phyloP scores from a whole-genome alignment of 2,329 filamentous ascomycete genomes.

The Aspergillus candidus region DNA sequence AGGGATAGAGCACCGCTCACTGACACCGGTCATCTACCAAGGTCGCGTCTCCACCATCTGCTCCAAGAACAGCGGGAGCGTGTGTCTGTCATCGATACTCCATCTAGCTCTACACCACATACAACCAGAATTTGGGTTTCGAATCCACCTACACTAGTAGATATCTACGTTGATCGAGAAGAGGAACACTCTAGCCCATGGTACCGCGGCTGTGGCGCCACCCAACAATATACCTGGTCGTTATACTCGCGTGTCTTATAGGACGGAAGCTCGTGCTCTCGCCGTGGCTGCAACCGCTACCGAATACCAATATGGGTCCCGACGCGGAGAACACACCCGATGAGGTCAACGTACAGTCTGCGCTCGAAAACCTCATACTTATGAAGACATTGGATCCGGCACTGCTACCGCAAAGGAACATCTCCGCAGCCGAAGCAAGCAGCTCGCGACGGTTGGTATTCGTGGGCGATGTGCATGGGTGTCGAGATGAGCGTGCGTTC shows the following conservation, averaged over 20 bases:
- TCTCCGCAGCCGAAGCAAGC: slow-evolving; percentile 8
- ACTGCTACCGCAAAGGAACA: slow-evolving; percentile 37
- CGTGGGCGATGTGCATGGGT: slow-evolving; percentile 90
- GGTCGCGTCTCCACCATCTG: too few species aligned
- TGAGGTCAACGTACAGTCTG: too few species aligned
- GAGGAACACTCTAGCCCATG: slow-evolving; percentile 10
- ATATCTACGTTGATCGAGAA: too few species aligned
- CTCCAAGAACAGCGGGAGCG: too few species aligned
- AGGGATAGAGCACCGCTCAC: too few species aligned
- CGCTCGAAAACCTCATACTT: slow-evolving; percentile 46
- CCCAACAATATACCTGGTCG: slow-evolving; percentile 28
- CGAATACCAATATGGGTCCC: too few species aligned
- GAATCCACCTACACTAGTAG: too few species aligned
- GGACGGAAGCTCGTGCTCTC: slow-evolving; percentile 31
- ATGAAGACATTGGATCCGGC: slow-evolving; percentile 45
- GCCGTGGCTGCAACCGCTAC: slow-evolving; percentile 12
- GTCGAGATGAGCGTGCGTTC: slow-evolving; percentile 57
- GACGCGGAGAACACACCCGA: too few species aligned
- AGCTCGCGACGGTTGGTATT: slow-evolving; percentile 62
- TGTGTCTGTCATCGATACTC: too few species aligned
- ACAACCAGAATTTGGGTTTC: too few species aligned
- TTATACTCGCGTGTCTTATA: slow-evolving; percentile 26
- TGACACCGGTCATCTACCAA: too few species aligned
- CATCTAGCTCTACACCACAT: too few species aligned
- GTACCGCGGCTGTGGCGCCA: slow-evolving; percentile 40